A percentile compares a stretch with the other conserved stretches of the same genome.
Conservation (phyloP, 139 green algal genomes). For the Deuterostichococcus epilithicus region DNA sequence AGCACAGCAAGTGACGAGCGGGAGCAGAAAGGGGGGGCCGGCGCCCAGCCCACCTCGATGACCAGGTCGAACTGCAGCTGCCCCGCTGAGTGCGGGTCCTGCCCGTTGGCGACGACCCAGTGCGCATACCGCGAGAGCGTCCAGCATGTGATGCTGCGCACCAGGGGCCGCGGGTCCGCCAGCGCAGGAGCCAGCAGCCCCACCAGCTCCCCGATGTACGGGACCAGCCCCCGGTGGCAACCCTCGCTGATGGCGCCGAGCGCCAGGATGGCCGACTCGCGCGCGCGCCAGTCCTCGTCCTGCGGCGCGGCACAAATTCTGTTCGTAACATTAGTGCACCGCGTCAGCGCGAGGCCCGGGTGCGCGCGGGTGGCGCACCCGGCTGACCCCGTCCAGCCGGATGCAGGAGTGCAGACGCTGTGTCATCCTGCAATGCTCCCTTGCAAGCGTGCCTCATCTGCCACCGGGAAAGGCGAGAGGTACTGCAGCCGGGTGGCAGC, state of each 20-base stretch:
- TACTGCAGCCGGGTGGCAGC: too few relatives aligned
- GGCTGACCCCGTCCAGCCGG: too few relatives aligned
- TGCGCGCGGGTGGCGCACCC: too few relatives aligned
- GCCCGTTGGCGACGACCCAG: constrained; percentile 56
- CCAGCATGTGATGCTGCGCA: constrained; percentile 92
- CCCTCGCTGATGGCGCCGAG: constrained; percentile 89
- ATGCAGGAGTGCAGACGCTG: too few relatives aligned
- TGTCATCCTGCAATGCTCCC: too few relatives aligned
- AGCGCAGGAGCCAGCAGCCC: constrained; percentile 72
- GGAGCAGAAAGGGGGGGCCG: neutral
- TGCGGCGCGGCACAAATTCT: neutral
- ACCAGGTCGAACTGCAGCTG: constrained; percentile 24
- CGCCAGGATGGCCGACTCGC: constrained; percentile 85
- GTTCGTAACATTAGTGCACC: too few relatives aligned
- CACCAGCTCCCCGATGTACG: constrained; percentile 73
- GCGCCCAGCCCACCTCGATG: constrained; percentile 13
- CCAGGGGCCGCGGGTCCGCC: constrained; percentile 72
- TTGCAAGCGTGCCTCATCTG: too few relatives aligned
- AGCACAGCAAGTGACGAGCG: too few relatives aligned
- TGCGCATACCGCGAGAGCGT: constrained; percentile 78
- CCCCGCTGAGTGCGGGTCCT: neutral
- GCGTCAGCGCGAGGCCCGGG: too few relatives aligned
- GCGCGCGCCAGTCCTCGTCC: constrained; percentile 62
- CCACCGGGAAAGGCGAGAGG: too few relatives aligned
- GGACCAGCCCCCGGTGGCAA: constrained; percentile 72